Base-by-base conservation (phyloP, 2,329 filamentous ascomycete genomes). In the Aureobasidium subglaciale region DNA sequence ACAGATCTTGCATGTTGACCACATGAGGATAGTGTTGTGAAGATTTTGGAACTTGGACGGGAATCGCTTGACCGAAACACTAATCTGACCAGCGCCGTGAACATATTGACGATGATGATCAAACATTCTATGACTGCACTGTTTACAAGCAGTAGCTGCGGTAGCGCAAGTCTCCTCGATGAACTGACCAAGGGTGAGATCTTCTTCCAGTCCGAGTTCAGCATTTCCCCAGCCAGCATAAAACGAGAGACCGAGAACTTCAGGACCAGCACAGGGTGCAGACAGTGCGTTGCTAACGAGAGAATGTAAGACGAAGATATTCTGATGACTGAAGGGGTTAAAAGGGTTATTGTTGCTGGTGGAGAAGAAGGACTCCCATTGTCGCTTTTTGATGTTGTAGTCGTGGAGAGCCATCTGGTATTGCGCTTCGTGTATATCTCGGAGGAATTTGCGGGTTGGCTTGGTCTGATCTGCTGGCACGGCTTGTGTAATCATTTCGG, bases 81-180 rank as follows among this genome's bases (percentile, higher is more conserved):
- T 96, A 63, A 99, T 85, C 59, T 95, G 88, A 9, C 91, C 92
- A 67, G 96, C 88, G 25, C 93, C 95, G 64, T 99, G 93, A 1
- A 99, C 95, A 65, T 99, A 99, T 38, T 95, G 95, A 56, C 91
- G 84, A 68, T 97, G 91, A 68, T 99, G 93, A 63, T 96, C 88
- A 55, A 85, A 81, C 87, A 97, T 90, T 62, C 84, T 87, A 59
- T 87, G 85, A 62, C 92, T 90, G 67, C 95, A 99, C 10, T 86
- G 84, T 41, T 84, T 84, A 69, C 93, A 99, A 1, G 86, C 76
- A n/a, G 84, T 81, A 59, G 87, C 82, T 25, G 89, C 88, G 58
- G 81, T 81, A 45, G 86, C 80, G 64, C 89, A 95, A 15, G 97
- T 73, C 63, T 96, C 89, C 70, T 97, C 91, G 5, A 99, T 86